phyloP scores from a whole-genome alignment of 1,284 basidiomycete genomes.

The Flammula alnicola region DNA sequence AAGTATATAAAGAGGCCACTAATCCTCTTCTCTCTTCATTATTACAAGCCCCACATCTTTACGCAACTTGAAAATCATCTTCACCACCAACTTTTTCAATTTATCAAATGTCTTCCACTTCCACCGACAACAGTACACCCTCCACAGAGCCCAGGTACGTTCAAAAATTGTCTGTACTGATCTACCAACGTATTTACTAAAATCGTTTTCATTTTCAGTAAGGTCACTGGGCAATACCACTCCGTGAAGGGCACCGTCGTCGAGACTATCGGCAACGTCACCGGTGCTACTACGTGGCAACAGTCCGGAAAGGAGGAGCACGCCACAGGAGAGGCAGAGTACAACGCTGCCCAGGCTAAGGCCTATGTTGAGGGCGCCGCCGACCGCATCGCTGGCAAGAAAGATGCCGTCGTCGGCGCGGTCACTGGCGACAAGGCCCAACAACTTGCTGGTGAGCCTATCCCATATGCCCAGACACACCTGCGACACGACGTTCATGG shows the following conservation, averaged over 20 bases:
- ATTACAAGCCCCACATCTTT: too few relatives aligned
- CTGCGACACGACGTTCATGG: background rate
- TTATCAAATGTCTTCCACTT: slow-evolving; percentile 2
- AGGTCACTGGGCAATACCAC: slow-evolving; percentile 63
- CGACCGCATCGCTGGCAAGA: slow-evolving; percentile 68
- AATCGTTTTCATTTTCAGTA: slow-evolving; percentile 40
- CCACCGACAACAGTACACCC: background rate
- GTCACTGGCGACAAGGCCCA: slow-evolving; percentile 43
- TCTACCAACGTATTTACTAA: too few relatives aligned
- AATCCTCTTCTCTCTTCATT: background rate
- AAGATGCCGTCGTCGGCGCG: slow-evolving; percentile 70
- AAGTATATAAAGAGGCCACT: background rate
- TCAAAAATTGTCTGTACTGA: background rate
- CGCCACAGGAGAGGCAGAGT: slow-evolving; percentile 64
- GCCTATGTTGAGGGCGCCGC: slow-evolving; percentile 62
- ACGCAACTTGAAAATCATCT: too few relatives aligned
- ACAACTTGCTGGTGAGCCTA: slow-evolving; percentile 31
- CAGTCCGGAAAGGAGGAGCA: slow-evolving; percentile 68
- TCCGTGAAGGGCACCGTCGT: slow-evolving; percentile 62
- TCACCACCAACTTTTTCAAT: background rate
- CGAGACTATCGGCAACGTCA: slow-evolving; percentile 59
- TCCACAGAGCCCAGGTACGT: slow-evolving; percentile 28
- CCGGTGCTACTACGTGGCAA: slow-evolving; percentile 51
- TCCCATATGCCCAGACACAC: background rate
- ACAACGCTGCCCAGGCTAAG: slow-evolving; percentile 59